Conservation (phyloP, 768 basidiomycete genomes). For the Boletus rufocinnamomeus region DNA sequence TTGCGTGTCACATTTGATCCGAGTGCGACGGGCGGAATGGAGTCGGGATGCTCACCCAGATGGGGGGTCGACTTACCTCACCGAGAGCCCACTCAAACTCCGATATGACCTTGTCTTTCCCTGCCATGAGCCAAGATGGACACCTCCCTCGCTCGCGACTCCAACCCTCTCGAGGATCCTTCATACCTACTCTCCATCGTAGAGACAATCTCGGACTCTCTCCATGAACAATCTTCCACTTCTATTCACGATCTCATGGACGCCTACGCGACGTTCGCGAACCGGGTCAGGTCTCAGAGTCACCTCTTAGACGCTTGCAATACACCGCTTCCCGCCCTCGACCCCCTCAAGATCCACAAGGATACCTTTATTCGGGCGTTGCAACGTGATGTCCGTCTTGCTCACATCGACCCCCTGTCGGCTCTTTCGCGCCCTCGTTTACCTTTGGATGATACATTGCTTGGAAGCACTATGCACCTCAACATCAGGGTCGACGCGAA, state of each 20-base stretch:
- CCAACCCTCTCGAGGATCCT: constrained; percentile 17
- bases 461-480: constrained; percentile 4
- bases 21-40: too few relatives aligned
- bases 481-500: constrained; percentile 38
- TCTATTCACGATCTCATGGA: constrained; percentile 58
- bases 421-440: constrained; percentile 9
- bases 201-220: constrained; percentile 48
- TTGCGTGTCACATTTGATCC: too few relatives aligned
- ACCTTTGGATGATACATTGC: constrained; percentile 4
- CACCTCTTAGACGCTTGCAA: constrained; percentile 7
- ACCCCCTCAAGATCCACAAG: constrained; percentile 37
- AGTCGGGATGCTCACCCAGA: too few relatives aligned
- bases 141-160: neutral
- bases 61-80: too few relatives aligned
- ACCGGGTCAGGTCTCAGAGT: constrained; percentile 39
- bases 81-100: too few relatives aligned
- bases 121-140: too few relatives aligned
- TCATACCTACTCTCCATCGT: constrained; percentile 44
- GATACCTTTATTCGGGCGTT: constrained; percentile 43
- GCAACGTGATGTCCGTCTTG: constrained; percentile 52
- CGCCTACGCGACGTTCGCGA: constrained; percentile 56
- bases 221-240: constrained; percentile 40
- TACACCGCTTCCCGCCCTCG: constrained; percentile 23
- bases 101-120: too few relatives aligned
- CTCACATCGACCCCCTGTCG: constrained; percentile 38